phyloP scores from a whole-genome alignment of 2,329 filamentous ascomycete genomes.

The Ceratocystis colombiana region DNA sequence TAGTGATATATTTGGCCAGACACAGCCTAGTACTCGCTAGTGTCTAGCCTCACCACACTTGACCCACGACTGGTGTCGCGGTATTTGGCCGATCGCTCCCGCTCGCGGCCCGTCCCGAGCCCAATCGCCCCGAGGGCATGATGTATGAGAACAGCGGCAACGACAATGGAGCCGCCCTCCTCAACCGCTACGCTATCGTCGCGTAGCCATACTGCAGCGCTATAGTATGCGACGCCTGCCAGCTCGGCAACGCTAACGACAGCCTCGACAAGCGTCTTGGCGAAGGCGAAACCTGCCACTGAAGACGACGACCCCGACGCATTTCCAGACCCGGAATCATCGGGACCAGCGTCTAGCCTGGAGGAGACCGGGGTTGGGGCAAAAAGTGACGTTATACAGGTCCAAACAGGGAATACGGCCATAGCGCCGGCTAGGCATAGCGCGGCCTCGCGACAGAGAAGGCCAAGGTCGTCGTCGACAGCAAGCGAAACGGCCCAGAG shows the following conservation, averaged over 20 bases:
- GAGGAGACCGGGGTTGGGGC: background rate
- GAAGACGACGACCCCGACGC: background rate
- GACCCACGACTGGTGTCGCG: background rate
- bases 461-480: conserved; percentile 17
- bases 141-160: conserved; percentile 20
- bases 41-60: background rate
- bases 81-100: background rate
- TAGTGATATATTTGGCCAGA: background rate
- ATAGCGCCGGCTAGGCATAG: conserved; percentile 21
- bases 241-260: conserved; percentile 19
- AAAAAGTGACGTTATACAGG: conserved; percentile 18
- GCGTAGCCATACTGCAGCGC: conserved; percentile 22
- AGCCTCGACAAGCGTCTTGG: conserved; percentile 1
- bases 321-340: background rate
- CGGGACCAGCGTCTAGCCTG: background rate
- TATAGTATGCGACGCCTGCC: conserved; percentile 22
- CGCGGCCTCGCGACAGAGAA: conserved; percentile 22
- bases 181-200: conserved; percentile 22
- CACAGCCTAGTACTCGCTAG: background rate
- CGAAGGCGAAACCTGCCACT: background rate
- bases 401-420: conserved; percentile 24
- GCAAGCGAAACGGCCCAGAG: conserved; percentile 19
- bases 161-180: conserved; percentile 21
- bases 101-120: background rate
- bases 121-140: conserved; percentile 13